phyloP scores from a whole-genome alignment of 2,329 filamentous ascomycete species.

The Microcyclosporella mali region DNA sequence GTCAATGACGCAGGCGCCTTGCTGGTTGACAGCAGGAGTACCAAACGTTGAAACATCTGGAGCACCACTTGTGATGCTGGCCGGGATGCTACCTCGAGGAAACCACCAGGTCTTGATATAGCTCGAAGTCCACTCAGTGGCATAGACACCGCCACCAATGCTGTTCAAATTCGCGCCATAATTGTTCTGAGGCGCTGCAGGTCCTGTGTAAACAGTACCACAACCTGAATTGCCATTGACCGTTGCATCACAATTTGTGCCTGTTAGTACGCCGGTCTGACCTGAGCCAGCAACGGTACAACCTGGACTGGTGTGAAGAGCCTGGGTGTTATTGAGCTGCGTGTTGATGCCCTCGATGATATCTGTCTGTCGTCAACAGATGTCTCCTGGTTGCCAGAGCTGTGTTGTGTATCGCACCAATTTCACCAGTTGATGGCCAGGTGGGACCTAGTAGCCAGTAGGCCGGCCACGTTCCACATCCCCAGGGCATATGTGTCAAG shows the following conservation, averaged over 20 bases:
- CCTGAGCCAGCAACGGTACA: slow-evolving; percentile 29
- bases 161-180: slow-evolving; percentile 30
- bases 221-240: slow-evolving; percentile 29
- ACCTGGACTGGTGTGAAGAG: slow-evolving; percentile 28
- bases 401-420: slow-evolving; percentile 18
- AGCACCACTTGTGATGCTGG: slow-evolving; percentile 37
- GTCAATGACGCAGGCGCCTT: slow-evolving; percentile 34
- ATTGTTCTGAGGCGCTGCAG: slow-evolving; percentile 25
- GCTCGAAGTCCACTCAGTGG: slow-evolving; percentile 32
- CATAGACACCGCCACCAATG: slow-evolving; percentile 31
- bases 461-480: slow-evolving; percentile 38
- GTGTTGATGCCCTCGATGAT: slow-evolving; percentile 35
- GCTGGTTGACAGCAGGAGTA: slow-evolving; percentile 58
- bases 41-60: slow-evolving; percentile 61
- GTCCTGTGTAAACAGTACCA: slow-evolving; percentile 21
- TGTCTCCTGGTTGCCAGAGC: not conserved
- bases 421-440: slow-evolving; percentile 32
- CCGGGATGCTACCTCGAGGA: slow-evolving; percentile 28
- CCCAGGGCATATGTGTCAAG: slow-evolving; percentile 33
- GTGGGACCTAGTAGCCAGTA: slow-evolving; percentile 45
- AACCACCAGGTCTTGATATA: slow-evolving; percentile 34
- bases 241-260: slow-evolving; percentile 23
- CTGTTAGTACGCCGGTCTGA: slow-evolving; percentile 26
- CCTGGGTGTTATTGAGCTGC: slow-evolving; percentile 23
- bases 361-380: slow-evolving; percentile 23